Conservation (phyloP, 2,329 filamentous ascomycete species). For the Onygenales sp. region DNA sequence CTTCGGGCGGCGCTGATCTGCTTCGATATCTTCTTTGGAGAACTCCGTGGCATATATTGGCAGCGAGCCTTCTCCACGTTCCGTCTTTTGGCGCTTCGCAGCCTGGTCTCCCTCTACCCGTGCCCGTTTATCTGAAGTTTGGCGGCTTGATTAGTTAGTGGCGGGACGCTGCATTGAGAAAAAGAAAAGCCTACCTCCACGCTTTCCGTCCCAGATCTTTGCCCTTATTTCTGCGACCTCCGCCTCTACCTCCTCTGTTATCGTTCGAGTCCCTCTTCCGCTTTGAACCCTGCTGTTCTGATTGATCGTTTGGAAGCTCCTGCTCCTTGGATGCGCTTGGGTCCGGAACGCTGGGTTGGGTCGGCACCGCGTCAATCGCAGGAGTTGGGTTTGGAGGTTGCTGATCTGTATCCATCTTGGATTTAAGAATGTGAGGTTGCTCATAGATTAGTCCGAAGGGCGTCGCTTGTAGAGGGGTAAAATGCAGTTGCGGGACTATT, state of each 20-base stretch:
- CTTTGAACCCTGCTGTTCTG: background rate
- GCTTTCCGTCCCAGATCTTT: slow-evolving; percentile 58
- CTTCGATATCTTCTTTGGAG: slow-evolving; percentile 72
- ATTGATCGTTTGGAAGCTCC: background rate
- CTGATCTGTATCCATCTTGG: slow-evolving; percentile 10
- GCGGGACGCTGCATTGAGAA: slow-evolving; percentile 11
- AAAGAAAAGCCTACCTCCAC: slow-evolving; percentile 43
- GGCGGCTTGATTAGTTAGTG: slow-evolving; percentile 46
- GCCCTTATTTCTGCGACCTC: slow-evolving; percentile 46
- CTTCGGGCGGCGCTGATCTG: slow-evolving; percentile 81
- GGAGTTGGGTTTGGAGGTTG: slow-evolving; percentile 4
- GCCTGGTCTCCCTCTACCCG: slow-evolving; percentile 42
- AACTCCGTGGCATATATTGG: slow-evolving; percentile 51
- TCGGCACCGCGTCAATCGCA: slow-evolving; percentile 1
- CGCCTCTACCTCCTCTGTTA: slow-evolving; percentile 18
- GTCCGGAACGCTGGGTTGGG: background rate
- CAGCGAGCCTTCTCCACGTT: slow-evolving; percentile 33
- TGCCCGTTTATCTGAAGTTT: slow-evolving; percentile 43
- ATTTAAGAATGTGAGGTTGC: background rate
- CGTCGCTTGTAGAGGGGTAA: background rate
- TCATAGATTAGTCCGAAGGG: slow-evolving; percentile 4
- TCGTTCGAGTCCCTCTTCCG: slow-evolving; percentile 25
- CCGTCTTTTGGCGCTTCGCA: slow-evolving; percentile 46
- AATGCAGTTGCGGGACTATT: background rate
- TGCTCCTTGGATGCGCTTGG: background rate